These are phyloP conservation scores for Venturia pyrina DNA, from an alignment of 2,329 filamentous ascomycete species.

Conservation along the genomic window DNA sequence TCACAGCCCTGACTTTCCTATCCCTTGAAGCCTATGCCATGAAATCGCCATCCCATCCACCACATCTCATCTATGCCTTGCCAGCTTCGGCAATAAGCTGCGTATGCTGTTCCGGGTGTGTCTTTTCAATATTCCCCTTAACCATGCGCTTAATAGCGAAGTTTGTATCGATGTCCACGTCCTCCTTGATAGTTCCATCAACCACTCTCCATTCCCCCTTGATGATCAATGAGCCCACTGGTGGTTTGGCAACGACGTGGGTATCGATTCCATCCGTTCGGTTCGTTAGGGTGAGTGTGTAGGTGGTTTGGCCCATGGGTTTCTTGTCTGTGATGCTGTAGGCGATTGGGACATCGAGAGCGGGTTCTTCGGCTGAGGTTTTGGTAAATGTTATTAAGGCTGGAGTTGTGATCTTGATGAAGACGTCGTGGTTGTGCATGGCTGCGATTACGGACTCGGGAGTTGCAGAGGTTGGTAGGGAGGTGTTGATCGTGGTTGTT, in stretches of 20 bases:
- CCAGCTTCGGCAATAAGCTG: slow-evolving; percentile 19
- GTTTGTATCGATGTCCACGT: slow-evolving; percentile 32
- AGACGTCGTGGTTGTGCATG: slow-evolving; percentile 30
- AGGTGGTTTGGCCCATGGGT: slow-evolving; percentile 31
- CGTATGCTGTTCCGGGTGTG: slow-evolving; percentile 28
- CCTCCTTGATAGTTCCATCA: slow-evolving; percentile 24
- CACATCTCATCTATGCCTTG: not conserved
- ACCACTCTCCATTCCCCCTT: slow-evolving; percentile 28
- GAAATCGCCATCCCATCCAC: not conserved
- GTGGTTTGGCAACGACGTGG: slow-evolving; percentile 30
- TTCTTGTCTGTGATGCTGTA: slow-evolving; percentile 31
- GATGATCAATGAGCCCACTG: slow-evolving; percentile 28
- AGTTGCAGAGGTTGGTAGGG: slow-evolving; percentile 21
- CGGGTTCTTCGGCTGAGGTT: slow-evolving; percentile 22
- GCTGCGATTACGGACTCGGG: slow-evolving; percentile 22
- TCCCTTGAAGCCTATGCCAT: not conserved
- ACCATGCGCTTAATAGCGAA: slow-evolving; percentile 34
- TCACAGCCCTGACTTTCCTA: not conserved
- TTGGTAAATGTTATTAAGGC: slow-evolving; percentile 25
- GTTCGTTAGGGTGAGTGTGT: slow-evolving; percentile 31
- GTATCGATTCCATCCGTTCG: slow-evolving; percentile 24
- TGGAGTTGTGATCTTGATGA: slow-evolving; percentile 30
- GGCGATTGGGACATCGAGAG: slow-evolving; percentile 18
- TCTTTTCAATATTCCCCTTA: slow-evolving; percentile 31
- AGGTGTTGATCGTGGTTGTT: slow-evolving; percentile 28